Evolutionary conservation across 2,329 filamentous ascomycete genomes (phyloP).

Genomic region (Didymella segeticola): DNA sequence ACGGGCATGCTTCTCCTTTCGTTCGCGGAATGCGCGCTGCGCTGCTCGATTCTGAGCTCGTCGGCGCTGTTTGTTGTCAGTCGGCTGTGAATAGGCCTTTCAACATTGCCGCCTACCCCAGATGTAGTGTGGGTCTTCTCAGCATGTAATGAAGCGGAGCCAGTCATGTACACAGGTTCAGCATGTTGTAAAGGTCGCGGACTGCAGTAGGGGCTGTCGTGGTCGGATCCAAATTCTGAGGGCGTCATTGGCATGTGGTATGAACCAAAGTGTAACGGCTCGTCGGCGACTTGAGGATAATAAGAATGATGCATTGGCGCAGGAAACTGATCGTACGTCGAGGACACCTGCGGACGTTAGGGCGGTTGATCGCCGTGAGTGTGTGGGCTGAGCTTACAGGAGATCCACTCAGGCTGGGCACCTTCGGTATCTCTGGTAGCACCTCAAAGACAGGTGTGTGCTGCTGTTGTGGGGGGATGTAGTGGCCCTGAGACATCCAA

Average conservation of each 20-base stretch:
- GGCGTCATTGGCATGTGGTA: constrained; percentile 50
- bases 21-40: constrained; percentile 66
- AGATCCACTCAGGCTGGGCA: constrained; percentile 48
- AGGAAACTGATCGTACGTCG: constrained; percentile 47
- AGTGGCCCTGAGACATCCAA: constrained; percentile 47
- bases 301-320: constrained; percentile 40
- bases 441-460: constrained; percentile 40
- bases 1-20: constrained; percentile 70
- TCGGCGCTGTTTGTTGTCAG: constrained; percentile 55
- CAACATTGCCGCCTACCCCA: constrained; percentile 37
- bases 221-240: constrained; percentile 49
- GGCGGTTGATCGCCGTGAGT: too few relatives aligned
- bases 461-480: constrained; percentile 43
- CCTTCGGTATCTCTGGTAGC: constrained; percentile 44
- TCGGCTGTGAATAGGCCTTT: background rate
- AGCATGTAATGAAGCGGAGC: constrained; percentile 24
- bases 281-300: constrained; percentile 44
- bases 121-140: constrained; percentile 49
- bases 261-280: constrained; percentile 39
- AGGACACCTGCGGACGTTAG: constrained; percentile 38
- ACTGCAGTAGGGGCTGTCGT: constrained; percentile 50
- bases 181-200: constrained; percentile 38
- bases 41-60: constrained; percentile 68
- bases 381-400: constrained; percentile 37
- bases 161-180: constrained; percentile 32